A percentile compares a stretch with the other conserved stretches of the same genome.
Evolutionary conservation across 306 rosid genomes (phyloP).

Genomic region (Elaeagnus macrophylla): DNA sequence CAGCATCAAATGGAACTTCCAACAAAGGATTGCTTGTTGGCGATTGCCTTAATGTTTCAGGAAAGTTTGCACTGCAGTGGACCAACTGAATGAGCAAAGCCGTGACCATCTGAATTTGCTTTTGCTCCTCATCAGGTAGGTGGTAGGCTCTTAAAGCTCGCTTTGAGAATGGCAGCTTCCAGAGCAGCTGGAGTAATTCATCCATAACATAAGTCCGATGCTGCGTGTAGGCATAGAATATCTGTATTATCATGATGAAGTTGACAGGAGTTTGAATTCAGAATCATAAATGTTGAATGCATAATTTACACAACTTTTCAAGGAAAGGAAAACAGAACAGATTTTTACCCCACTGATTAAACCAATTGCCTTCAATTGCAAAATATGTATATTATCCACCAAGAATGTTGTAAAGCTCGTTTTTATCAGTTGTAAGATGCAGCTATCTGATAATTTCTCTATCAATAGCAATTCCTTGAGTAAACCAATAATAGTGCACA

Average conservation of each 20-base stretch:
- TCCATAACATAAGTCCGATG: slow-evolving; percentile 89
- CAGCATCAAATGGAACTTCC: slow-evolving; percentile 60
- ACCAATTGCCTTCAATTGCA: slow-evolving; percentile 92
- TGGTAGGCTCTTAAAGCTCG: slow-evolving; percentile 87
- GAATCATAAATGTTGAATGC: too few relatives aligned
- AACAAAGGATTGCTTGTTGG: slow-evolving; percentile 51
- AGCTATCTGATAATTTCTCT: slow-evolving; percentile 91
- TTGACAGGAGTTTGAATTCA: slow-evolving; percentile 11
- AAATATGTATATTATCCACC: slow-evolving; percentile 94
- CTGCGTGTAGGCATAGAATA: slow-evolving; percentile 73
- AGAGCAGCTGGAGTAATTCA: slow-evolving; percentile 83
- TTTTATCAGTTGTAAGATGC: slow-evolving; percentile 87
- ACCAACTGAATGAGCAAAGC: slow-evolving; percentile 89
- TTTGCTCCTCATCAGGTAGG: slow-evolving; percentile 88
- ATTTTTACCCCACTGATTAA: slow-evolving; percentile 72
- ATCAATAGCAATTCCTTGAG: slow-evolving; percentile 87
- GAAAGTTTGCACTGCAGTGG: slow-evolving; percentile 88
- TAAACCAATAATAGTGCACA: slow-evolving; percentile 86
- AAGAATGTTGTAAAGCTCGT: slow-evolving; percentile 79
- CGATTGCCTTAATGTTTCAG: slow-evolving; percentile 60
- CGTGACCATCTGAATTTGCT: slow-evolving; percentile 94
- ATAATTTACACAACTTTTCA: slow-evolving; percentile 1
- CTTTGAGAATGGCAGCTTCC: slow-evolving; percentile 77
- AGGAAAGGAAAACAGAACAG: slow-evolving; percentile 17
- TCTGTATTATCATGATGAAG: slow-evolving; percentile 45